These are phyloP conservation scores for Lecanicillium sp. DNA, from an alignment of 2,329 filamentous ascomycete genomes.

Conservation along the genomic window DNA sequence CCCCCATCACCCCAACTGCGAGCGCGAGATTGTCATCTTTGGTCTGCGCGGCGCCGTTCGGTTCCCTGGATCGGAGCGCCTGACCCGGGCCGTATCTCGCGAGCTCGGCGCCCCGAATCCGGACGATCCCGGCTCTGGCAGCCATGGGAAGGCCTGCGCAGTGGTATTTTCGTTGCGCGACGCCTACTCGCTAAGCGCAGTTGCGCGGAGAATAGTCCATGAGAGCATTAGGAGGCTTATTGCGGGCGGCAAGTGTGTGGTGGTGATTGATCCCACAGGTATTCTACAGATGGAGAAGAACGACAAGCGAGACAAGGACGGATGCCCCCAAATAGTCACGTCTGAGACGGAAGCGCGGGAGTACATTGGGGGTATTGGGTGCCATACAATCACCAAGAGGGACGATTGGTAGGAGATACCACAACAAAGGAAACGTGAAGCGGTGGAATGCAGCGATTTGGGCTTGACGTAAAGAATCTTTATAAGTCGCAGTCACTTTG, in stretches of 20 bases:
- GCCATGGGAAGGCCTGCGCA: constrained; percentile 17
- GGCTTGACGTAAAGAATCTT: no score
- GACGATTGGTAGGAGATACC: constrained; percentile 13
- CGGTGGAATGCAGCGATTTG: no score
- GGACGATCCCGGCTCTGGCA: constrained; percentile 18
- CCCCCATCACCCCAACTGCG: constrained; percentile 17
- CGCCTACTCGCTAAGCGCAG: constrained; percentile 21
- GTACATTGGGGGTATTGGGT: constrained; percentile 21
- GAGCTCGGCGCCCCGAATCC: constrained; percentile 16
- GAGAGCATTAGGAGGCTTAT: constrained; percentile 20
- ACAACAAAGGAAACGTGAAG: not conserved
- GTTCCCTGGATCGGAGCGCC: constrained; percentile 24
- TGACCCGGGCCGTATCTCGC: constrained; percentile 21
- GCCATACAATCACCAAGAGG: constrained; percentile 16
- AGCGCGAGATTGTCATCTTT: constrained; percentile 22
- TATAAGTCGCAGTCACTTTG: no score
- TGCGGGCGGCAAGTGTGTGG: constrained; percentile 16
- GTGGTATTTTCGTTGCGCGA: constrained; percentile 24
- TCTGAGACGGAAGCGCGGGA: constrained; percentile 19
- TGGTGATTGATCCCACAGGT: constrained; percentile 20
- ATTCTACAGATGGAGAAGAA: constrained; percentile 16
- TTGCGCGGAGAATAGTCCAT: constrained; percentile 21
- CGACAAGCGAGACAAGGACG: constrained; percentile 4
- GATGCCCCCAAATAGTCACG: constrained; percentile 13
- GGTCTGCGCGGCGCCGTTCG: constrained; percentile 24